Conservation (phyloP, 305 asterid species). For the Andrographis paniculata region DNA sequence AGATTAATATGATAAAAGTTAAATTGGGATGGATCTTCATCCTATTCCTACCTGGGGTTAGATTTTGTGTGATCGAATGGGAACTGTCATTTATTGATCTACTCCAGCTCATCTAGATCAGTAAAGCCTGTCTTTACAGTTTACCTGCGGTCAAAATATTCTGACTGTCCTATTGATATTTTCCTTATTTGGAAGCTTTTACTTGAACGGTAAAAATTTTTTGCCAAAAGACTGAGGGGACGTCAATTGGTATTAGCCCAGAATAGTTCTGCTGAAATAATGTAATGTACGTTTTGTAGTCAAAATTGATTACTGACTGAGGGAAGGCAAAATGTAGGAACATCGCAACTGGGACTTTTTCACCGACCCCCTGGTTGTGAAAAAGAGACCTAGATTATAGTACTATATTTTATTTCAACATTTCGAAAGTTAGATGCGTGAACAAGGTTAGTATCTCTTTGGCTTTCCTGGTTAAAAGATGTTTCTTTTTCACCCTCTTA, state of each 20-base stretch:
- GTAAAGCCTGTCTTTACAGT: neutral
- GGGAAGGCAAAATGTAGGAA: neutral
- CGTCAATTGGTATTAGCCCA: neutral
- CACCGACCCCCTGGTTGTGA: neutral
- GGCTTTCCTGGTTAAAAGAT: no score
- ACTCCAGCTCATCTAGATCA: slow-evolving; percentile 2
- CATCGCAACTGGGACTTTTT: neutral
- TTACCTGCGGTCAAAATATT: slow-evolving; percentile 3
- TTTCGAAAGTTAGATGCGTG: no score
- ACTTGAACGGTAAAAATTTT: neutral
- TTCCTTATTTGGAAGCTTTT: neutral
- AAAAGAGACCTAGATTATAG: neutral
- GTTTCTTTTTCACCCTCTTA: no score
- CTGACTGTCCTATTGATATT: neutral
- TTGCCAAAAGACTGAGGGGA: no score
- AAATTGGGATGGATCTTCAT: neutral
- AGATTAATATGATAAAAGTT: no score
- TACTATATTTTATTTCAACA: no score
- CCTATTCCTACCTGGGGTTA: neutral
- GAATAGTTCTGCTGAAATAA: neutral
- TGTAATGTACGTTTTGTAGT: neutral
- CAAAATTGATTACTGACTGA: neutral
- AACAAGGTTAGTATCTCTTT: no score
- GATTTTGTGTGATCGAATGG: slow-evolving; percentile 1
- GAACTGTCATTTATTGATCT: slow-evolving; percentile 3